Evolutionary conservation across 2,329 filamentous ascomycete species (phyloP), one percentile per base, ranked within the genome.

Genomic region (Ascosphaera apis): DNA sequence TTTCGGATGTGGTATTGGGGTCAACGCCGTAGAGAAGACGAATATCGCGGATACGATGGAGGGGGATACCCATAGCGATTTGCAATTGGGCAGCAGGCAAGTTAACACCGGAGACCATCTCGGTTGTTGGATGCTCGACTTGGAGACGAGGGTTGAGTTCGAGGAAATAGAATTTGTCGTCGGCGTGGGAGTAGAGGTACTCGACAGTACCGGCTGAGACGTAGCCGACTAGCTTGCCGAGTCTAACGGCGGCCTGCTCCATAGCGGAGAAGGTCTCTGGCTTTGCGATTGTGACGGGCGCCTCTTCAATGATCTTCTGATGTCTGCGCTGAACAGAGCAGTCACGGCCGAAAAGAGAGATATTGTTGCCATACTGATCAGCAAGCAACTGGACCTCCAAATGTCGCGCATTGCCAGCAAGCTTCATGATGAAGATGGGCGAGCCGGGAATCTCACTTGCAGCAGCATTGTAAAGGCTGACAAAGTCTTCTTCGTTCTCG

Each of bases 341-440:
- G 64, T 98, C 88, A 72, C 88, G 76, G 52, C 88, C 88, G 49
- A 95, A 98, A 36, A 98, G 73, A 6, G 88, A 98, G 54, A 98
- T 93, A 63, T 95, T 95, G 71, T 98, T 93, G 53, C 91, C 88
- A 56, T 98, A 98, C 67, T 98, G 83, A 64, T 98, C 91, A 44
- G 88, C 91, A 37, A 98, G 67, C 44, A 98, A 66, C 62, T 98
- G 88, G 39, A 98, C 91, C 60, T 98, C 88, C 61, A 98, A 65
- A 68, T 98, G 88, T 47, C 88, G 69, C 30, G 88, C 88, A 53
- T 91, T 92, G 47, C 86, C 88, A 35, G 88, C 88, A 43, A 98
- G 66, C 72, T 98, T 93, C 88, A 98, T 98, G 63, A 98, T 91
- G 69, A 98, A 98, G 60, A 98, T 98, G 46, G 91, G 88, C 19